Evolutionary conservation across 1,284 basidiomycete genomes (phyloP).

Genomic region (Sanghuangporus weigelae): DNA sequence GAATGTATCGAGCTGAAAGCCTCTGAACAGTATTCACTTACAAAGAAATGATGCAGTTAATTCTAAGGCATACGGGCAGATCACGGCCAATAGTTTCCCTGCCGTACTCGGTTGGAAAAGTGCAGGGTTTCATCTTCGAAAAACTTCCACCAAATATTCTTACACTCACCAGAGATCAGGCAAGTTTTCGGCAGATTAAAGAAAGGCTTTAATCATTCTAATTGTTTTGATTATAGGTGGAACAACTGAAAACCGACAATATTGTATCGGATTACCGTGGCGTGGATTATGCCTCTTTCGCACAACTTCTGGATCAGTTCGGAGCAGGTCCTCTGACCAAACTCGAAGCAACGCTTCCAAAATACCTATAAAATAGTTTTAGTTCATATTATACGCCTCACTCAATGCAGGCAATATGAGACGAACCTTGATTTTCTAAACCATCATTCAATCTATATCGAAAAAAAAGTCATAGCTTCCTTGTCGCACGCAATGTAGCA

Average conservation of each 20-base stretch:
- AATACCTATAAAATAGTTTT: conserved; percentile 37
- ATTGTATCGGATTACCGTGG: conserved; percentile 33
- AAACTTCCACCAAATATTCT: conserved; percentile 57
- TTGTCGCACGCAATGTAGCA: no score
- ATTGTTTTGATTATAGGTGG: conserved; percentile 34
- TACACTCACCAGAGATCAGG: conserved; percentile 63
- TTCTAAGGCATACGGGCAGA: conserved; percentile 47
- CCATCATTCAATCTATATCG: neutral
- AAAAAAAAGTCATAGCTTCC: neutral
- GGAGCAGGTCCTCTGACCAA: conserved; percentile 36
- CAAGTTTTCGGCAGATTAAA: conserved; percentile 24
- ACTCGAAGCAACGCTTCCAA: conserved; percentile 50
- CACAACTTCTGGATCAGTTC: conserved; percentile 37
- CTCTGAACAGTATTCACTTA: conserved; percentile 52
- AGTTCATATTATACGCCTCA: neutral
- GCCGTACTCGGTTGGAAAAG: conserved; percentile 53
- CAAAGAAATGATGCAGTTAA: conserved; percentile 56
- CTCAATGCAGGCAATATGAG: neutral
- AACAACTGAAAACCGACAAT: conserved; percentile 57
- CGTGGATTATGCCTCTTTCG: conserved; percentile 36
- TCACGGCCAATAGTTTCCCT: conserved; percentile 53
- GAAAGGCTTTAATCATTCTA: neutral
- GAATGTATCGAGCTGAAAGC: neutral
- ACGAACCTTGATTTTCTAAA: neutral
- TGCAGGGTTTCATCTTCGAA: conserved; percentile 60